Base-by-base conservation (phyloP, 495 filamentous ascomycete species). In the Baudoinia panamericana region DNA sequence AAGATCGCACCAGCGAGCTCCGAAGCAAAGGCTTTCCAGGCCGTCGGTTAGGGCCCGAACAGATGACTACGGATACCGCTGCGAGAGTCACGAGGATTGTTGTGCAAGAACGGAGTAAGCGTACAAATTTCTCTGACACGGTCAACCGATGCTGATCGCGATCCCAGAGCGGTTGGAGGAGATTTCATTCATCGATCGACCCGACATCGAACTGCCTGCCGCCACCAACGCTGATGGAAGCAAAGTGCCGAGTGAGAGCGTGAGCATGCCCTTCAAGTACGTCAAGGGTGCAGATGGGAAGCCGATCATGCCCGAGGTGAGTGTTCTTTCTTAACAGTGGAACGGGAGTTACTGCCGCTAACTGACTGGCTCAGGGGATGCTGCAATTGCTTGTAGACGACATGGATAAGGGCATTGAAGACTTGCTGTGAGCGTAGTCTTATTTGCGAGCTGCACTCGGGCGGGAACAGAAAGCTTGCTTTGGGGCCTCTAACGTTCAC, bases 41-140 rank as follows among this genome's bases (percentile, higher is more conserved):
- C 30, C 78, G 90, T 39, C 72, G 87, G 45, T 67, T 97, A 30
- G 92, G 92, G 0, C 84, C 87, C 12, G 75, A 86, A 51, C 90
- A 97, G 61, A 96, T 97, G 90, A 96, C 90, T 7, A 97, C 90
- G 0, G 90, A 97, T 60, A 97, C 90, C 13, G 90, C 90, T 0
- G 90, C 93, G 24, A 69, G 90, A 43, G 90, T 95, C 8, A 94
- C 90, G 26, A 74, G 92, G 42, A 73, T 92, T 56, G 80, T 96
- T 12, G 72, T 87, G 8, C 79, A 93, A 46, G 74, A 83, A 32
- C 78, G 82, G 64, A 69, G 87, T 93, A 53, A 50, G 65, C 24
- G 11, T 10, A n/a, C n/a, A 9, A 18, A 11, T 21, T 41, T 28
- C 30, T 17, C 29, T 15, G 15, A 18, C 23, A 36, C 5, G 36